Conservation (phyloP, 805 yeast species). For the Yarrowia deformans region DNA sequence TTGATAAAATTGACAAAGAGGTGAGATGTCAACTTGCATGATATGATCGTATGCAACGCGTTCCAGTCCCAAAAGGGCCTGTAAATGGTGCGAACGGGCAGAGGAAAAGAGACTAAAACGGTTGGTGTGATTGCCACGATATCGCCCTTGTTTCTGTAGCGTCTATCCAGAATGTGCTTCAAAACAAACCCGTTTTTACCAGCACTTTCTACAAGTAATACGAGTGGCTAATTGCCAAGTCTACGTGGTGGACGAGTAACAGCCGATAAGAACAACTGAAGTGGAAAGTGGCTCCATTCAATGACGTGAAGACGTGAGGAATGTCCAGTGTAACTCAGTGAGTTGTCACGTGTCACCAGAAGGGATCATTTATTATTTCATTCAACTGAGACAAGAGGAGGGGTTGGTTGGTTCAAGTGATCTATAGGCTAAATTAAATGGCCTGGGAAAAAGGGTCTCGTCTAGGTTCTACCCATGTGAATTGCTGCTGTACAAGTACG, state of each 20-base stretch:
- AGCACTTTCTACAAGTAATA: too few relatives aligned
- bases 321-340: background rate
- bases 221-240: too few relatives aligned
- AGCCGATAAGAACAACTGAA: background rate
- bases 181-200: background rate
- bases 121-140: conserved; percentile 5
- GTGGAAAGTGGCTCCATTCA: too few relatives aligned
- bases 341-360: conserved; percentile 1
- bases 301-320: background rate
- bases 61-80: background rate
- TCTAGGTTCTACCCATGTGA: conserved; percentile 18
- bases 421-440: background rate
- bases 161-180: conserved; percentile 11
- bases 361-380: background rate
- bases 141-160: background rate
- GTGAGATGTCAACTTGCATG: background rate
- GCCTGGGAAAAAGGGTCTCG: background rate
- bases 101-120: background rate
- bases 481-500: background rate
- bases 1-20: background rate
- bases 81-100: background rate
- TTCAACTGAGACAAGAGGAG: background rate
- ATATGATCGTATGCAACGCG: conserved; percentile 16
- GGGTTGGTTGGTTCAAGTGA: background rate
- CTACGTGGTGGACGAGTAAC: too few relatives aligned